phyloP scores from a whole-genome alignment of 495 filamentous ascomycete genomes.

The Tuber microsphaerosporum region DNA sequence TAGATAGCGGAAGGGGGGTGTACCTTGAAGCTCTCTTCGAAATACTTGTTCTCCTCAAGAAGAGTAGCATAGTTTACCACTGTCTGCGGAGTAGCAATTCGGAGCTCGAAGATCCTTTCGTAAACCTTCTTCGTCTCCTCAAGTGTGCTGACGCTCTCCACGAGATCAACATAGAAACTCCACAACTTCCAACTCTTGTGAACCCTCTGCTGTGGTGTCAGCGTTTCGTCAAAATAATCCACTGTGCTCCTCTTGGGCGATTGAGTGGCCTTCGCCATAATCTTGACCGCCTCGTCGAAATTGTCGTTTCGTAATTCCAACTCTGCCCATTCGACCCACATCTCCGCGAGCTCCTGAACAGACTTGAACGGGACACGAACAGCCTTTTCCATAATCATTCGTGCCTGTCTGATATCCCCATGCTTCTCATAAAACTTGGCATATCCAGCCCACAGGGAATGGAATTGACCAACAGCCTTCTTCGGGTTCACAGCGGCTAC shows the following conservation, averaged over 20 bases:
- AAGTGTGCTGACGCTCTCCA: conserved; percentile 83
- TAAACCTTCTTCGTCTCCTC: conserved; percentile 93
- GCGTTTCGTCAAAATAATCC: conserved; percentile 93
- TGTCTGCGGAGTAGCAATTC: conserved; percentile 95
- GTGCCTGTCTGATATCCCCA: conserved; percentile 73
- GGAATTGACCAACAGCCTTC: conserved; percentile 88
- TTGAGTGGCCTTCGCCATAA: conserved; percentile 96
- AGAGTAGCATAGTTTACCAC: conserved; percentile 98
- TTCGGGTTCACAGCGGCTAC: conserved; percentile 89
- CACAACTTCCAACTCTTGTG: conserved; percentile 99
- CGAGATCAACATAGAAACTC: conserved; percentile 98
- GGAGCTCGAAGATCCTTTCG: conserved; percentile 94
- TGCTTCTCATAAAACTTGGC: conserved; percentile 94
- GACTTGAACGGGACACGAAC: conserved; percentile 96
- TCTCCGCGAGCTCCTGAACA: conserved; percentile 88
- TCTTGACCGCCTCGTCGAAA: conserved; percentile 84
- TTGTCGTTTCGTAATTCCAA: conserved; percentile 94
- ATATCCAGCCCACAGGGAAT: conserved; percentile 94
- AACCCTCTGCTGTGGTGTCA: conserved; percentile 89
- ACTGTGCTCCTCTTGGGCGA: conserved; percentile 90
- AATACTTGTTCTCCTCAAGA: conserved; percentile 90
- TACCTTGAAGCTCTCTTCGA: conserved; percentile 88
- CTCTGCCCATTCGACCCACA: conserved; percentile 98
- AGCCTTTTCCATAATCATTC: conserved; percentile 94
- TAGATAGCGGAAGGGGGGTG: not conserved